Evolutionary conservation across 306 rosid species (phyloP), one percentile per base, ranked within the genome.

Genomic region (Quercus glauca): DNA sequence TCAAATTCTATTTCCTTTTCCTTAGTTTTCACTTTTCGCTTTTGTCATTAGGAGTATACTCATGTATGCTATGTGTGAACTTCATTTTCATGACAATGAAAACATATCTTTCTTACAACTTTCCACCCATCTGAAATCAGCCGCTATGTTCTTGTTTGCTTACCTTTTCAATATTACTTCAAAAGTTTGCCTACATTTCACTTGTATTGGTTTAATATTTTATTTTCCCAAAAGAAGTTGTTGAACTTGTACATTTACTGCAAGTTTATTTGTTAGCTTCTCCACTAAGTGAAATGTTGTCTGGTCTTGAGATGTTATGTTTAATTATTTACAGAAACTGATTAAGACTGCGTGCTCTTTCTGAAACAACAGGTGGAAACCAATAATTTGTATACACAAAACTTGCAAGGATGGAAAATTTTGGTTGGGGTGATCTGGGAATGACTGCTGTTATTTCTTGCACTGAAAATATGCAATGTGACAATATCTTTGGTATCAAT

Each of bases 351-450:
- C 1, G 9, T 35, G 21, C 17, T 33, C 3, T 55, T 55, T 75
- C 75, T 82, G 60, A 80, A 73, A 68, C 76, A 51, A 21, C 88
- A 94, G 98, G 90, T 80, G 61, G 85, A 78, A 55, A 58, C 71
- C 79, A 76, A 83, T 55, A 57, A 71, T 80, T 63, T 73, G 45
- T 56, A 73, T 69, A 76, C 83, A 75, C 85, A 45, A 84, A 86
- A 72, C 92, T 90, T 84, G 82, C 86, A 82, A 84, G 78, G 81
- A 80, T 91, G 85, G 89, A 84, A 75, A 84, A 81, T 83, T 91
- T 90, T 77, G 86, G 97, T 69, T 94, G 99, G 98, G 92, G 90
- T 28, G 91, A 86, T 78, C 77, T 78, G 76, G 85, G 85, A 58
- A 61, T 82, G 23, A 33, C 55, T 70, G 52, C 45, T 53, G 85